Conservation (phyloP, 495 filamentous ascomycete genomes). For the Letharia lupina region DNA sequence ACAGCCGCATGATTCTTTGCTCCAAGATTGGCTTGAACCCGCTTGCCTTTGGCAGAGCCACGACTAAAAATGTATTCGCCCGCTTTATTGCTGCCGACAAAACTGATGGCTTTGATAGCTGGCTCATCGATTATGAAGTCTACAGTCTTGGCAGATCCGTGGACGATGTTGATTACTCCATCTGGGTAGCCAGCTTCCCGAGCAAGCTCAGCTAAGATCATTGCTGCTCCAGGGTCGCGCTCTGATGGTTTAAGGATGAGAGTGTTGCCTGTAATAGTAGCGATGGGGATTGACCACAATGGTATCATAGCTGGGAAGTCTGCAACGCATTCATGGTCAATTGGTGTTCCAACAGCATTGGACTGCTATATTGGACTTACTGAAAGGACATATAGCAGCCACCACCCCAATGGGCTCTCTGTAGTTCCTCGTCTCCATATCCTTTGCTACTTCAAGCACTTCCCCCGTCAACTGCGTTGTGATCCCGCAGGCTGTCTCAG, state of each 20-base stretch:
- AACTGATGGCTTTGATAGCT: slow-evolving; percentile 94
- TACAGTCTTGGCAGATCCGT: slow-evolving; percentile 83
- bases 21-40: slow-evolving; percentile 95
- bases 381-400: slow-evolving; percentile 97
- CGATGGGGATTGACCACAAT: slow-evolving; percentile 92
- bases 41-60: slow-evolving; percentile 82
- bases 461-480: slow-evolving; percentile 91
- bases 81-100: slow-evolving; percentile 92
- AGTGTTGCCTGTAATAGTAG: slow-evolving; percentile 89
- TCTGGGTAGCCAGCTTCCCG: slow-evolving; percentile 88
- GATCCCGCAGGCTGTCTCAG: slow-evolving; percentile 90
- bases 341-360: neutral
- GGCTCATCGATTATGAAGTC: slow-evolving; percentile 97
- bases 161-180: slow-evolving; percentile 91
- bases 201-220: slow-evolving; percentile 93
- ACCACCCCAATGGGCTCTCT: slow-evolving; percentile 89
- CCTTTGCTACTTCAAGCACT: slow-evolving; percentile 92
- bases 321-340: slow-evolving; percentile 27
- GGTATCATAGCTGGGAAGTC: slow-evolving; percentile 99
- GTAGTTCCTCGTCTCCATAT: slow-evolving; percentile 97
- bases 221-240: slow-evolving; percentile 92
- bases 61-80: slow-evolving; percentile 94
- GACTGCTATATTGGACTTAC: slow-evolving; percentile 45
- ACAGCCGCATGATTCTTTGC: slow-evolving; percentile 98
- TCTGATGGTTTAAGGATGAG: slow-evolving; percentile 95